These are phyloP conservation scores for Candida pseudoviswanathii DNA, from an alignment of 1,139 yeast genomes.

Conservation along the genomic window DNA sequence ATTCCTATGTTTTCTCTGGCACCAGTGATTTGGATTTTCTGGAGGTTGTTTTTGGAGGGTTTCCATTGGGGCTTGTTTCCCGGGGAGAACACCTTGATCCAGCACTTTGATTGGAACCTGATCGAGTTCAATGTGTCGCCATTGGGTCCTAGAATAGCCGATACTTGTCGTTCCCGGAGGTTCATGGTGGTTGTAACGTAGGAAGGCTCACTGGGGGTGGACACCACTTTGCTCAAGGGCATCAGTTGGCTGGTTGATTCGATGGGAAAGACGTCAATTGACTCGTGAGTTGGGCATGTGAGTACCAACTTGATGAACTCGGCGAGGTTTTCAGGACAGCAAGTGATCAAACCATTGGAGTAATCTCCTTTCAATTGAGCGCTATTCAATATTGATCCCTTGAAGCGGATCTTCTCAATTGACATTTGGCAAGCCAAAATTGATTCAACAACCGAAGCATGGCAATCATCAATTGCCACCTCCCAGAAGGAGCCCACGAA, in stretches of 20 bases:
- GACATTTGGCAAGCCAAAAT: neutral
- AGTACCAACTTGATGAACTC: neutral
- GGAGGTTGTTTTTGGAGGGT: neutral
- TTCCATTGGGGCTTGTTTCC: neutral
- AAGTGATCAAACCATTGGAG: constrained; percentile 4
- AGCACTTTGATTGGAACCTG: constrained; percentile 30
- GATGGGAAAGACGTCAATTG: neutral
- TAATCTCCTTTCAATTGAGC: constrained; percentile 5
- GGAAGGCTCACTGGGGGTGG: neutral
- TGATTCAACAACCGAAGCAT: neutral
- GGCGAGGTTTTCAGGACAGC: neutral
- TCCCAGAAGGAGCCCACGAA: neutral
- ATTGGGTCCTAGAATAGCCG: constrained; percentile 31
- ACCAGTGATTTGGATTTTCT: constrained; percentile 5
- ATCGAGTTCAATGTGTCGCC: constrained; percentile 29
- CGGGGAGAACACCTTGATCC: constrained; percentile 25
- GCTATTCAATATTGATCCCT: constrained; percentile 1
- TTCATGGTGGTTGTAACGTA: neutral
- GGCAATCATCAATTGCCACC: neutral
- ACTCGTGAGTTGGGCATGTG: neutral
- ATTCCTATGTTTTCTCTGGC: constrained; percentile 8
- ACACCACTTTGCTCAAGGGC: neutral
- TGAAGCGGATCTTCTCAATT: neutral
- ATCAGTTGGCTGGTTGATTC: neutral
- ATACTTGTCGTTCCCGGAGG: constrained; percentile 26